Percentiles rank a stretch among this genome's conserved stretches.
phyloP scores from a whole-genome alignment of 1,284 basidiomycete species.

The Boletus albobrunnescens region DNA sequence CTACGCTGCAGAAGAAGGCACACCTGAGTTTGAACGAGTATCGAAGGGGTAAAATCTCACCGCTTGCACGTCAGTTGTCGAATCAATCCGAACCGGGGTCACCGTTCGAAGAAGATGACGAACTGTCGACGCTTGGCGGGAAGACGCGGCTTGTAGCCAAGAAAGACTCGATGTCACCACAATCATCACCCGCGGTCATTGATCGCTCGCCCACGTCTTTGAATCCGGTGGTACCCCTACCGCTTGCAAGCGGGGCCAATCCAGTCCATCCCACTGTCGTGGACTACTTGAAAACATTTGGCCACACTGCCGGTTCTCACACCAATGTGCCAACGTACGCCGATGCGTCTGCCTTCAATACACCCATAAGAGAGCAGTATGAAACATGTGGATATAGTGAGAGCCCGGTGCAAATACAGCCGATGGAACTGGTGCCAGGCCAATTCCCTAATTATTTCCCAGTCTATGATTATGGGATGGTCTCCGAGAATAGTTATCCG shows the following conservation, averaged over 20 bases:
- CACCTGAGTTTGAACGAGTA: slow-evolving; percentile 62
- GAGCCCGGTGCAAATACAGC: slow-evolving; percentile 25
- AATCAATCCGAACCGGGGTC: slow-evolving; percentile 44
- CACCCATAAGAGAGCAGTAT: slow-evolving; percentile 29
- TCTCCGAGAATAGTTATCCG: slow-evolving; percentile 32
- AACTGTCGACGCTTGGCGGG: slow-evolving; percentile 66
- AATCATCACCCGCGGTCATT: slow-evolving; percentile 47
- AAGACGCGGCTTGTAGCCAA: slow-evolving; percentile 65
- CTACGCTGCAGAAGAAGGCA: slow-evolving; percentile 50
- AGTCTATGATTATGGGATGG: slow-evolving; percentile 65
- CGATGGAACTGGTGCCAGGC: slow-evolving; percentile 31
- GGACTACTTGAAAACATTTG: slow-evolving; percentile 66
- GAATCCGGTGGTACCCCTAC: slow-evolving; percentile 62
- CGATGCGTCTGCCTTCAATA: slow-evolving; percentile 24
- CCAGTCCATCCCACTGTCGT: slow-evolving; percentile 55
- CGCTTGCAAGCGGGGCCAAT: slow-evolving; percentile 41
- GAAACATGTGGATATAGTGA: slow-evolving; percentile 26
- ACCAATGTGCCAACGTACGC: slow-evolving; percentile 24
- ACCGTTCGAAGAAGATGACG: slow-evolving; percentile 59
- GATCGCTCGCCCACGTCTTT: slow-evolving; percentile 66
- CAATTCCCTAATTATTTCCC: slow-evolving; percentile 69
- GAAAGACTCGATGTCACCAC: slow-evolving; percentile 50
- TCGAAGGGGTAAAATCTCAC: slow-evolving; percentile 52
- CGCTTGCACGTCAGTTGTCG: slow-evolving; percentile 41
- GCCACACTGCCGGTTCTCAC: slow-evolving; percentile 31